Conservation (phyloP, 805 yeast species). For the Kodamaea fukazawae region DNA sequence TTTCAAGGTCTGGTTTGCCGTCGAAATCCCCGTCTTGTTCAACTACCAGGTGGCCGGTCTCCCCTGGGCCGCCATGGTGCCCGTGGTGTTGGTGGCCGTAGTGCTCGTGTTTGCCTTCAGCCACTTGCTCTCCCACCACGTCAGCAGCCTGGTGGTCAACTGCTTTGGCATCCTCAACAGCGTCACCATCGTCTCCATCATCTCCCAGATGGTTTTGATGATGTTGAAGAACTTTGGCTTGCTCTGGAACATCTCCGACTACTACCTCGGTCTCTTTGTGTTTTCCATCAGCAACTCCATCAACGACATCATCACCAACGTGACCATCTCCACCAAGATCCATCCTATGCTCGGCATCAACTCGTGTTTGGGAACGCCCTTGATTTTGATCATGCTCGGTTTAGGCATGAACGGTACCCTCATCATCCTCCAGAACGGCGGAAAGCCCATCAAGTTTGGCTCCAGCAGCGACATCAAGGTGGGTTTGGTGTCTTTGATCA, state of each 20-base stretch:
- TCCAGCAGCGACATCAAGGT: slow-evolving; percentile 22
- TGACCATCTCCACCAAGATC: slow-evolving; percentile 42
- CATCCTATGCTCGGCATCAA: slow-evolving; percentile 43
- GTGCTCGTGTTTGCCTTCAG: slow-evolving; percentile 4
- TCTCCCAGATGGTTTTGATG: slow-evolving; percentile 24
- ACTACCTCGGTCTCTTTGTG: slow-evolving; percentile 46
- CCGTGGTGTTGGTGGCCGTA: slow-evolving; percentile 7
- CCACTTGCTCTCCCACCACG: slow-evolving; percentile 1
- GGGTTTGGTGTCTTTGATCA: slow-evolving; percentile 26
- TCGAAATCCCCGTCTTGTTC: slow-evolving; percentile 18
- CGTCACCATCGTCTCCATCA: slow-evolving; percentile 24
- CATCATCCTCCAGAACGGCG: slow-evolving; percentile 2
- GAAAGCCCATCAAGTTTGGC: slow-evolving; percentile 16
- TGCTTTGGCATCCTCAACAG: slow-evolving; percentile 24
- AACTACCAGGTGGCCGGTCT: slow-evolving; percentile 18
- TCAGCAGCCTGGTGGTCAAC: slow-evolving; percentile 10
- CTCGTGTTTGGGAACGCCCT: slow-evolving; percentile 55
- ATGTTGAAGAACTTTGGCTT: slow-evolving; percentile 45
- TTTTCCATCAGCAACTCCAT: slow-evolving; percentile 51
- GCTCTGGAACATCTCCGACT: slow-evolving; percentile 44
- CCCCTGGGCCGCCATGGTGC: slow-evolving; percentile 9
- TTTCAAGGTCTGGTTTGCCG: slow-evolving; percentile 17
- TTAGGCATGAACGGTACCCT: slow-evolving; percentile 44
- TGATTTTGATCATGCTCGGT: slow-evolving; percentile 47
- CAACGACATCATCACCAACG: slow-evolving; percentile 51